Conservation (phyloP, 768 basidiomycete genomes). For the Panellus pusillus region DNA sequence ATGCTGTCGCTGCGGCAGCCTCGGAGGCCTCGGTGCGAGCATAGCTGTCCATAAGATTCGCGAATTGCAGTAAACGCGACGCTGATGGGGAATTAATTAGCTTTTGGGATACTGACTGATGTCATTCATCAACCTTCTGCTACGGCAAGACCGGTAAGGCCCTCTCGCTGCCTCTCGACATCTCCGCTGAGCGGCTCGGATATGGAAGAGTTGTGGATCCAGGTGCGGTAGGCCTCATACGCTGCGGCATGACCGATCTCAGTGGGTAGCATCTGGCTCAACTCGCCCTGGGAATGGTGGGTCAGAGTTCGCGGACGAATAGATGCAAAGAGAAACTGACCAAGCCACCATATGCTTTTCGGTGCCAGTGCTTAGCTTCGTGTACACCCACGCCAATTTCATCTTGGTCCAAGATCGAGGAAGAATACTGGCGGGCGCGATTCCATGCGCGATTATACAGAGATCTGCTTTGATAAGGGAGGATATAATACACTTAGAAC, state of each 20-base stretch:
- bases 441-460: slow-evolving; percentile 56
- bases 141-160: slow-evolving; percentile 63
- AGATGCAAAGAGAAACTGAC: slow-evolving; percentile 35
- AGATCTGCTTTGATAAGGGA: slow-evolving; percentile 48
- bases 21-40: slow-evolving; percentile 56
- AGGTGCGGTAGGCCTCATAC: slow-evolving; percentile 72
- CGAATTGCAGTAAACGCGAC: slow-evolving; percentile 53
- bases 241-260: slow-evolving; percentile 78
- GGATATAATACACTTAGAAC: slow-evolving; percentile 19
- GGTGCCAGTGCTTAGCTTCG: slow-evolving; percentile 68
- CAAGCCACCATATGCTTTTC: slow-evolving; percentile 61
- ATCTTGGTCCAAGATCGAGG: slow-evolving; percentile 33
- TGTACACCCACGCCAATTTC: slow-evolving; percentile 44
- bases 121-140: slow-evolving; percentile 55
- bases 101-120: neutral
- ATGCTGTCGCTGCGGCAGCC: slow-evolving; percentile 67
- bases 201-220: slow-evolving; percentile 57
- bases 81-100: slow-evolving; percentile 37
- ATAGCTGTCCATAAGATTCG: slow-evolving; percentile 46
- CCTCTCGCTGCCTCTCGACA: slow-evolving; percentile 63
- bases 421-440: slow-evolving; percentile 43
- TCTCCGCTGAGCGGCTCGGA: slow-evolving; percentile 59
- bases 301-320: neutral
- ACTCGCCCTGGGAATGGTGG: slow-evolving; percentile 42
- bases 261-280: slow-evolving; percentile 49